Evolutionary conservation across 176 grass and related monocot species (phyloP).

Genomic region (Oropetium thomaeum): DNA sequence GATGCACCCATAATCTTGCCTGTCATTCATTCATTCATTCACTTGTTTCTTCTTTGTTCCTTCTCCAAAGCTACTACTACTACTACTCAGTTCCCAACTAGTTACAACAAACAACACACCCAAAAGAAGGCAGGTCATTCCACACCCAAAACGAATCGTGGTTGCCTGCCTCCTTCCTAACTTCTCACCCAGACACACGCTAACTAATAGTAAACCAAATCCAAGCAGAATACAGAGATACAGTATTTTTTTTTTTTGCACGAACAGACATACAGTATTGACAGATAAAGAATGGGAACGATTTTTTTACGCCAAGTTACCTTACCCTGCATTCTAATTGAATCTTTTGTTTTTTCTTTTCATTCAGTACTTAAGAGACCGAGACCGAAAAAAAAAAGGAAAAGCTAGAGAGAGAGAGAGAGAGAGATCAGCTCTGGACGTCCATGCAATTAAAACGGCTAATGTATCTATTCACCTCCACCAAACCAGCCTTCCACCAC

Average conservation of each 20-base stretch:
- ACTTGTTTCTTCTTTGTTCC: not conserved
- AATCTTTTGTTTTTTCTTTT: no score
- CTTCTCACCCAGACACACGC: no score
- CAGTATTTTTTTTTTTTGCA: no score
- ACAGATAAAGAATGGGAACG: constrained; percentile 6
- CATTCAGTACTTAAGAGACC: constrained; percentile 46
- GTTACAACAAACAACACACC: constrained; percentile 49
- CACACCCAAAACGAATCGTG: constrained; percentile 16
- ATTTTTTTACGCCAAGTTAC: constrained; percentile 32
- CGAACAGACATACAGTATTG: no score
- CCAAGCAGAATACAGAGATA: constrained; percentile 36
- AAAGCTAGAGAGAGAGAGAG: constrained; percentile 20
- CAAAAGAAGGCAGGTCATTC: constrained; percentile 20
- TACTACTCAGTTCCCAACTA: no score
- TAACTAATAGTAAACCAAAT: constrained; percentile 34
- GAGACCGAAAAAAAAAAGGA: constrained; percentile 29
- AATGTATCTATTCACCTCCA: constrained; percentile 52
- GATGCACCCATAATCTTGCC: not conserved
- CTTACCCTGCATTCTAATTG: constrained; percentile 53
- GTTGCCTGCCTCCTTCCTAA: constrained; percentile 14
- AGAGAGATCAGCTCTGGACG: constrained; percentile 33
- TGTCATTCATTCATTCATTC: not conserved
- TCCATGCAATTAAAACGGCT: constrained; percentile 43
- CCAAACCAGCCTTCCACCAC: constrained; percentile 29
- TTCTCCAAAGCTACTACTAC: constrained; percentile 23